These are phyloP conservation scores for Tricladium varicosporioides DNA, from an alignment of 2,329 filamentous ascomycete genomes.

Conservation along the genomic window DNA sequence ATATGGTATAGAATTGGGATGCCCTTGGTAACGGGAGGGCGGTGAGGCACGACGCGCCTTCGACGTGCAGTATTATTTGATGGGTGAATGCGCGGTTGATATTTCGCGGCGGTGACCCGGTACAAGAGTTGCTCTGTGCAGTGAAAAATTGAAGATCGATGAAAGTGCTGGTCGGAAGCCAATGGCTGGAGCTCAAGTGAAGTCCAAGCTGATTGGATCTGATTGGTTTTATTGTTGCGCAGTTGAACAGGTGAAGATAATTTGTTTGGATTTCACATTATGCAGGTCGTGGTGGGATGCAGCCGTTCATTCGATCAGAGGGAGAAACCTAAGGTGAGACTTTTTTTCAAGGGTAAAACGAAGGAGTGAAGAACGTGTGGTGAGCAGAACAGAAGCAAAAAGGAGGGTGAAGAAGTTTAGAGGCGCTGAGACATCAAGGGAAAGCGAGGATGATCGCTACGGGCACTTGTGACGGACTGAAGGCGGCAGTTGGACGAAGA, in stretches of 20 bases:
- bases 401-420: too few species aligned
- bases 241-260: not conserved
- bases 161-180: not conserved
- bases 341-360: not conserved
- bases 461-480: too few species aligned
- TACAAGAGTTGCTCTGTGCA: not conserved
- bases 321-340: not conserved
- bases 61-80: too few species aligned
- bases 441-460: too few species aligned
- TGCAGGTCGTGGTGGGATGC: not conserved
- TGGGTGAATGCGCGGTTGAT: too few species aligned
- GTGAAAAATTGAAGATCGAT: not conserved
- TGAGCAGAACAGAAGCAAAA: too few species aligned
- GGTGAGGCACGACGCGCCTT: not conserved
- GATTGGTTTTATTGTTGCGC: not conserved
- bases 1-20: not conserved
- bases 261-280: not conserved
- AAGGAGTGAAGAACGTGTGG: too few species aligned
- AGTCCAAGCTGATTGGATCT: not conserved
- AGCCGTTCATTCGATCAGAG: not conserved
- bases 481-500: too few species aligned
- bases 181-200: too few species aligned
- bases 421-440: too few species aligned
- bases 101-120: not conserved
- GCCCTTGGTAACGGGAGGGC: not conserved